Base-by-base conservation (phyloP, 257 asterid genomes). In the Solanum appendiculatum region DNA sequence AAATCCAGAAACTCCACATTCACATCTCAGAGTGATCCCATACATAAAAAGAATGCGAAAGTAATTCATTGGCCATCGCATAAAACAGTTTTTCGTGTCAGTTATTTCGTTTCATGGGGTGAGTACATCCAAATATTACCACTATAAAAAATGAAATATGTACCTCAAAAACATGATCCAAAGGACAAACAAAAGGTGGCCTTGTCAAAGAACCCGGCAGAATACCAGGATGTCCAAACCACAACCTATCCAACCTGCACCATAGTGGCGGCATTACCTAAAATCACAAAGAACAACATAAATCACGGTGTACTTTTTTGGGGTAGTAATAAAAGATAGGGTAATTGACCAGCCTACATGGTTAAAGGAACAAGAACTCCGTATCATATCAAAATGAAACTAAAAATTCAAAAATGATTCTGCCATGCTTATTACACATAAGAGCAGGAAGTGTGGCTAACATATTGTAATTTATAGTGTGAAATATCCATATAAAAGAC, bases 201-300 rank as follows among this genome's bases (percentile, higher is more conserved):
- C 96, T 94, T 11, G 99, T 97, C 93, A 97, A 84, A 86, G 95
- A 88, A 77, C 98, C 99, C 42, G 1, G 84, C 91, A 97, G 82
- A 85, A 93, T 78, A 86, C 99, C 99, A 33, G 99, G 99, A 91
- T 97, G 99, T 88, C 98, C 98, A 89, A 97, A 97, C 99, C 99
- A 97, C 87, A 97, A 93, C 91, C 99, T 94, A 92, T 97, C 99
- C 93, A 97, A 92, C 97, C 99, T 96, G 98, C 99, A 97, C 99
- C 99, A 97, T 86, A 96, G 92, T 78, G 99, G 98, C 91, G 99
- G 99, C 98, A 97, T 94, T 84, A 97, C 99, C 99, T 97, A 93
- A 90, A 94, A 92, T 91, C 98, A 97, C 94, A 94, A 91, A 92
- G 81, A 89, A 92, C 86, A 89, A 91, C 89, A 93, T 80, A 91